A percentile compares a stretch with the other conserved stretches of the same genome.
Evolutionary conservation across 139 green algal species (phyloP).

Genomic region (Zygnema circumcarinatum): DNA sequence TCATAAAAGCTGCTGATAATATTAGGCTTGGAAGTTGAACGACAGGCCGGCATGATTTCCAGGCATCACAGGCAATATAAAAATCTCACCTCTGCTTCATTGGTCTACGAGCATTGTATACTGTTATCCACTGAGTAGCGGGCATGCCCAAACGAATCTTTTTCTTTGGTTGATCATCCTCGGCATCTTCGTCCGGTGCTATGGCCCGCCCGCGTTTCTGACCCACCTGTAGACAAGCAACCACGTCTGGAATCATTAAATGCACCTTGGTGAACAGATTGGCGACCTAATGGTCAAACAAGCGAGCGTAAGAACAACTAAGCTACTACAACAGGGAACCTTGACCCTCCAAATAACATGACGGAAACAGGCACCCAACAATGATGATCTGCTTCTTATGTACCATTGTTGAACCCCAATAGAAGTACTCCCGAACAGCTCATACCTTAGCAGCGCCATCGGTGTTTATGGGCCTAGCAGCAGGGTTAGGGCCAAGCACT

Average conservation of each 20-base stretch:
- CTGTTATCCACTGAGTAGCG: slow-evolving; percentile 98
- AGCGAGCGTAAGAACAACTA: slow-evolving; percentile 1
- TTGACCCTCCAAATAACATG: no score
- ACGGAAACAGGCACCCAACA: no score
- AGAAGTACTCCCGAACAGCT: no score
- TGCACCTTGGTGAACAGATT: neutral
- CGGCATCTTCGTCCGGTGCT: slow-evolving; percentile 74
- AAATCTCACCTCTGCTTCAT: slow-evolving; percentile 93
- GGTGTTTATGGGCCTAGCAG: slow-evolving; percentile 83
- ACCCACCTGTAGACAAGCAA: slow-evolving; percentile 80
- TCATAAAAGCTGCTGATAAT: no score
- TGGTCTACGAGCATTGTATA: slow-evolving; percentile 96
- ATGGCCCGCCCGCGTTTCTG: slow-evolving; percentile 86
- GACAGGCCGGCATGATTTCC: no score
- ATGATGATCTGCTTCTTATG: no score
- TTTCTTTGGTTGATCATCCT: slow-evolving; percentile 86
- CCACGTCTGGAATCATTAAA: neutral
- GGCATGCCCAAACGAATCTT: slow-evolving; percentile 94
- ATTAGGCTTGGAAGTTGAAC: no score
- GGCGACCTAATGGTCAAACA: neutral
- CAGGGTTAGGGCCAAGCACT: slow-evolving; percentile 81
- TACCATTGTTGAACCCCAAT: no score
- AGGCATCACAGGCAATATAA: no score
- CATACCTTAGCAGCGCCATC: slow-evolving; percentile 60
- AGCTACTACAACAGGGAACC: no score